Evolutionary conservation across 495 filamentous ascomycete species (phyloP), one percentile per base, ranked within the genome.

Genomic region (Gamarada debralockiae): DNA sequence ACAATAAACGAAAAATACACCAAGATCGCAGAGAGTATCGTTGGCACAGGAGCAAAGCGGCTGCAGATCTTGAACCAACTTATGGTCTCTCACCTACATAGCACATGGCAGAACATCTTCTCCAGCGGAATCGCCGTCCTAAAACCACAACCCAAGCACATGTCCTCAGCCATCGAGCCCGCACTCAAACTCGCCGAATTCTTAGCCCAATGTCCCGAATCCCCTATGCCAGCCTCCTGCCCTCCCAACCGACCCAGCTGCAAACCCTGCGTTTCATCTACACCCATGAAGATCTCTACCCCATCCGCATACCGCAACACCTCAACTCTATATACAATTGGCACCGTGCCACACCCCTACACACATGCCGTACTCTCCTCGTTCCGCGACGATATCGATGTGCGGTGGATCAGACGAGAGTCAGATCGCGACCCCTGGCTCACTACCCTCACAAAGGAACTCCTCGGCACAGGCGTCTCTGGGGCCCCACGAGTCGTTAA

Each of bases 321-420:
- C 9, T 75, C 81, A 1, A 72, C 71, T 8, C 59, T 83, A 13
- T 97, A 89, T 71, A 89, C 85, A 15, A 89, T 97, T 57, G 90
- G 84, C 58, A 86, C 82, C 7, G 82, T 97, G 5, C 92, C 93
- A 0, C 93, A 98, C 59, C 93, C 93, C 0, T 95, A 88, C 69
- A 96, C 92, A 9, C 70, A 90, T 9, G 73, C 82, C 41, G 77
- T 80, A 15, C 71, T 98, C 3, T 53, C 63, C 40, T 64, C 71
- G 45, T 65, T 70, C 4, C 65, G 69, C 3, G 72, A 79, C 1
- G 71, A 79, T 2, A 67, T 90, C 24, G 79, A 82, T 44, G 72
- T 82, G 1, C 69, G 76, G 10, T 89, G 83, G 66, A 78, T 97
- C 45, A 85, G 92, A 37, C 82, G 87, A 24, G 73, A 86, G 14